Conservation (phyloP, 495 filamentous ascomycete species). For the Hypoxylon crocopeplum region DNA sequence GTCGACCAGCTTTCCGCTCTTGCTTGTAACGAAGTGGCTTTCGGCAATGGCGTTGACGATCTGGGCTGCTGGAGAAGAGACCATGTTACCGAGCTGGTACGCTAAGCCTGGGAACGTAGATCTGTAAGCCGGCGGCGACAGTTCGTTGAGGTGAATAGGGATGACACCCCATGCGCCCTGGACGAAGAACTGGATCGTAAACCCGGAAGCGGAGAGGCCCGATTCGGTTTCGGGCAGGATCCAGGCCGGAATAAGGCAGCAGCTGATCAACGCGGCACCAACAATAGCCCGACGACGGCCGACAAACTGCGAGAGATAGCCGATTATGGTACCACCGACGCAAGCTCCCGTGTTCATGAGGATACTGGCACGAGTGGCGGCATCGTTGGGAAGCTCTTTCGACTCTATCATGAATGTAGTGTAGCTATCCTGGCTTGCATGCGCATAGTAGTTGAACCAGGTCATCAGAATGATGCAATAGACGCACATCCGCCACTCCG, state of each 20-base stretch:
- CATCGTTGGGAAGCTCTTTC: slow-evolving; percentile 66
- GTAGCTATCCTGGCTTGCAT: slow-evolving; percentile 74
- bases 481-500: slow-evolving; percentile 74
- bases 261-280: slow-evolving; percentile 61
- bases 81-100: slow-evolving; percentile 80
- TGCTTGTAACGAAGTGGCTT: slow-evolving; percentile 53
- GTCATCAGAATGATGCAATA: slow-evolving; percentile 78
- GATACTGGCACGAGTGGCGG: slow-evolving; percentile 72
- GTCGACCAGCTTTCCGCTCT: slow-evolving; percentile 58
- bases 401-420: slow-evolving; percentile 75
- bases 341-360: slow-evolving; percentile 77
- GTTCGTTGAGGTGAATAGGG: slow-evolving; percentile 78
- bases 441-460: slow-evolving; percentile 58
- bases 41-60: slow-evolving; percentile 74
- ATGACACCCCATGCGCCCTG: slow-evolving; percentile 82
- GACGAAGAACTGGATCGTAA: slow-evolving; percentile 81
- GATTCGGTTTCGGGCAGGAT: slow-evolving; percentile 66
- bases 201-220: slow-evolving; percentile 68
- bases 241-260: slow-evolving; percentile 71
- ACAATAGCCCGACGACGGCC: slow-evolving; percentile 74
- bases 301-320: slow-evolving; percentile 74
- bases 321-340: slow-evolving; percentile 74
- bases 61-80: slow-evolving; percentile 74
- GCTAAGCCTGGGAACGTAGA: slow-evolving; percentile 70
- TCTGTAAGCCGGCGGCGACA: slow-evolving; percentile 76